A percentile compares a stretch with the other conserved stretches of the same genome.
Conservation (phyloP, 2,329 filamentous ascomycete genomes). For the Pseudocercospora macadamiae region DNA sequence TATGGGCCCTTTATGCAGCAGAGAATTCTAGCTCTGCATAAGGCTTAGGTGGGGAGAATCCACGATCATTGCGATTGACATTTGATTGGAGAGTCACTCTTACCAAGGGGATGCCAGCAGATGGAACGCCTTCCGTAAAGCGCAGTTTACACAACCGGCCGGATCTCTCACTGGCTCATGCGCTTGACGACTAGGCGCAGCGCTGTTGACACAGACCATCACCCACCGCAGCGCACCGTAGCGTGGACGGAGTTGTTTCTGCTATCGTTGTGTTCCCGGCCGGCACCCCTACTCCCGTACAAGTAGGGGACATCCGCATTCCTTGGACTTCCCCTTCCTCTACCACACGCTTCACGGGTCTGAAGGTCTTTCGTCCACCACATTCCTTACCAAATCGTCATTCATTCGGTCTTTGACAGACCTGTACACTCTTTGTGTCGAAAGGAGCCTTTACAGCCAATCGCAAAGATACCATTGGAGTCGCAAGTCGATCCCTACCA, state of each 20-base stretch:
- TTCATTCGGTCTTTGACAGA: conserved; percentile 34
- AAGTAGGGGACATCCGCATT: conserved; percentile 23
- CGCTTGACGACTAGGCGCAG: conserved; percentile 10
- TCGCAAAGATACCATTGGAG: conserved; percentile 10
- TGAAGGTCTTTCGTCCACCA: conserved; percentile 30
- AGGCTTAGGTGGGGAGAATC: conserved; percentile 16
- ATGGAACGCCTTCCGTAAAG: conserved; percentile 10
- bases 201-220: conserved; percentile 12
- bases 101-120: conserved; percentile 16
- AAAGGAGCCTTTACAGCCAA: conserved; percentile 13
- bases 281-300: conserved; percentile 18
- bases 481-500: conserved; percentile 27
- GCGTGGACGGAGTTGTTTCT: conserved; percentile 4
- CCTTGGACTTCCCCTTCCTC: conserved; percentile 15
- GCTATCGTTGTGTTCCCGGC: background rate
- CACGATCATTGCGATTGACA: conserved; percentile 20
- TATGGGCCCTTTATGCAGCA: conserved; percentile 17
- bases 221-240: conserved; percentile 4
- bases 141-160: conserved; percentile 8
- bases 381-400: conserved; percentile 28
- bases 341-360: conserved; percentile 30
- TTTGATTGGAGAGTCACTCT: conserved; percentile 12
- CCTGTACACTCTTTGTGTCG: conserved; percentile 27
- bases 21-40: conserved; percentile 23
- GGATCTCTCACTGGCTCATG: conserved; percentile 18